phyloP scores from a whole-genome alignment of 495 filamentous ascomycete genomes.

The Penicillium robsamsonii region DNA sequence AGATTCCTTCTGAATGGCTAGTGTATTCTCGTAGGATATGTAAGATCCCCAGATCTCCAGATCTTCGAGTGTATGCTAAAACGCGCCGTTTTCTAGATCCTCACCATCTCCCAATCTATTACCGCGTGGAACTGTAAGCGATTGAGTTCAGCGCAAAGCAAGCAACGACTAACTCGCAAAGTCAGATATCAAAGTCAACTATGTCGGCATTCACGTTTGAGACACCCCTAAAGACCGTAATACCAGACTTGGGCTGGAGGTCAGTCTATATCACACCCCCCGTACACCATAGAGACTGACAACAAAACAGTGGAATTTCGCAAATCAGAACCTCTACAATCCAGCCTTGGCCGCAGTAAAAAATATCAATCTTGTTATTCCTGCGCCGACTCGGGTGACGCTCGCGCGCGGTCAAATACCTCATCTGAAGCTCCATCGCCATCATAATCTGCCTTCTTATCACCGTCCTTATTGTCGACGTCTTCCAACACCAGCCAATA shows the following conservation, averaged over 20 bases:
- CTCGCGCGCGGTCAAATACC: constrained; percentile 33
- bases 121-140: constrained; percentile 35
- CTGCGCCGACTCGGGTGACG: constrained; percentile 45
- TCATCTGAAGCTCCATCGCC: constrained; percentile 43
- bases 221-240: constrained; percentile 40
- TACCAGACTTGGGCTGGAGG: constrained; percentile 19
- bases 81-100: constrained; percentile 10
- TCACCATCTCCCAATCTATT: constrained; percentile 24
- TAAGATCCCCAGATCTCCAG: constrained; percentile 4
- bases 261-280: constrained; percentile 11
- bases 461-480: constrained; percentile 53
- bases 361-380: constrained; percentile 54
- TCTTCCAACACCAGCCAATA: constrained; percentile 57
- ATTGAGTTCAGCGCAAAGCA: neutral
- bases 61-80: neutral
- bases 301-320: constrained; percentile 40
- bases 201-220: constrained; percentile 46
- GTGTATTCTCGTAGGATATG: constrained; percentile 26
- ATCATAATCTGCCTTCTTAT: constrained; percentile 53
- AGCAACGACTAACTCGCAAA: constrained; percentile 11
- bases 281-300: neutral
- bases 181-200: constrained; percentile 52
- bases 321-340: constrained; percentile 62
- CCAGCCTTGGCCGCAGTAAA: constrained; percentile 61
- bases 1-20: constrained; percentile 22